Evolutionary conservation across 371 early-diverging fungal genomes (phyloP), one percentile per base, ranked within the genome.

Genomic region (Basidiobolus heterosporus): DNA sequence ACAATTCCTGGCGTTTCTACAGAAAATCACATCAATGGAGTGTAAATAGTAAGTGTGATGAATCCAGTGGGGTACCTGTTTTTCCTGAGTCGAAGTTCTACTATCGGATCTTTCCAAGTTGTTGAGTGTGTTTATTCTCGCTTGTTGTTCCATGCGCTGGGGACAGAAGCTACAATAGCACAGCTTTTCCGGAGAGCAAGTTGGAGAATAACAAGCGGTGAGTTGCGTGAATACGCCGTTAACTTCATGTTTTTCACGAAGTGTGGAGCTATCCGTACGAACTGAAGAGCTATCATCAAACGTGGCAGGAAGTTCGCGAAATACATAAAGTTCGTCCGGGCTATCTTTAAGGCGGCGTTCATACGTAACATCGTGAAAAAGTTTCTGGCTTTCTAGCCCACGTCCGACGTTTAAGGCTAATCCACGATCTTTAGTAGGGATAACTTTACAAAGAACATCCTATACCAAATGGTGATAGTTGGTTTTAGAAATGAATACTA

Each of bases 121-220:
- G n/a, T 16, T 40, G 2, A 30, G 16, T 11, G 37, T 7, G 0
- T 1, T 23, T 38, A 36, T 16, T 14, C 16, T 20, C 36, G 41
- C 50, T 9, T 50, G 57, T 59, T 75, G 74, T 51, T 78, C 80
- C 23, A 80, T 47, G n/a, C 83, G 61, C 11, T 82, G 61, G 5
- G 91, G 89, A 53, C 91, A 91, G 1, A 78, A 66, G 11, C 79
- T 72, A 46, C 84, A 81, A 67, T 91, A 91, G 60, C 91, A 91
- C 3, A 82, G 58, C 35, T 58, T 72, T 18, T 79, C 81, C n/a
- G 68, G 59, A 1, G 85, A 67, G 57, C 94, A 93, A 0, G 90
- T 91, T 0, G 91, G 87, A 18, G 89, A 80, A 60, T 91, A 93
- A 58, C 94, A 93, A 40, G 81, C 80, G 0, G 91, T 80, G 48